Evolutionary conservation across 345 rosid genomes (phyloP).

Genomic region (Brassica nigra): DNA sequence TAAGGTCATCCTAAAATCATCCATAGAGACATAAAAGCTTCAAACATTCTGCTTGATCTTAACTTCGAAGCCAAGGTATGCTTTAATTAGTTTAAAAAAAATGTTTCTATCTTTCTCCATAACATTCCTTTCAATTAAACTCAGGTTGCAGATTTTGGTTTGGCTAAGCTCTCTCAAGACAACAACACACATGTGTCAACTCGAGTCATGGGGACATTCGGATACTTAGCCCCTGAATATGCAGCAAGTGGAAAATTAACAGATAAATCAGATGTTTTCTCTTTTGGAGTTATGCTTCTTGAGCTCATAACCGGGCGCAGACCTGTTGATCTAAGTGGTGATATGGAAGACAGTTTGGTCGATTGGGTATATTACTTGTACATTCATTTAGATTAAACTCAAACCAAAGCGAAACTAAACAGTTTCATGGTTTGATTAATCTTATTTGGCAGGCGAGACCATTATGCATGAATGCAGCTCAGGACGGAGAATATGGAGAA

Average conservation of each 20-base stretch:
- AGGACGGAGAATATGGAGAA: constrained; percentile 60
- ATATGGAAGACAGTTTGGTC: constrained; percentile 88
- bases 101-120: not conserved
- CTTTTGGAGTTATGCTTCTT: constrained; percentile 89
- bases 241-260: constrained; percentile 90
- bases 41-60: constrained; percentile 81
- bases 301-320: constrained; percentile 83
- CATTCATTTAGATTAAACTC: not conserved
- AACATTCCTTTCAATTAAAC: constrained; percentile 6
- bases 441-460: constrained; percentile 69
- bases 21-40: constrained; percentile 82
- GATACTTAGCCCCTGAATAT: constrained; percentile 98
- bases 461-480: constrained; percentile 60
- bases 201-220: constrained; percentile 96
- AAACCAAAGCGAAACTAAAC: not conserved
- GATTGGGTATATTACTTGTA: constrained; percentile 64
- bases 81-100: not conserved
- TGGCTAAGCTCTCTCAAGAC: constrained; percentile 81
- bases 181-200: constrained; percentile 81
- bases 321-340: constrained; percentile 68
- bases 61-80: constrained; percentile 50
- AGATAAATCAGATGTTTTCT: constrained; percentile 94
- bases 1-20: constrained; percentile 88
- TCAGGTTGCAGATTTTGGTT: constrained; percentile 91
- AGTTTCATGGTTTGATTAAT: not conserved